Evolutionary conservation across 768 basidiomycete genomes (phyloP).

Genomic region (Tubosaeta brunneosetosa): DNA sequence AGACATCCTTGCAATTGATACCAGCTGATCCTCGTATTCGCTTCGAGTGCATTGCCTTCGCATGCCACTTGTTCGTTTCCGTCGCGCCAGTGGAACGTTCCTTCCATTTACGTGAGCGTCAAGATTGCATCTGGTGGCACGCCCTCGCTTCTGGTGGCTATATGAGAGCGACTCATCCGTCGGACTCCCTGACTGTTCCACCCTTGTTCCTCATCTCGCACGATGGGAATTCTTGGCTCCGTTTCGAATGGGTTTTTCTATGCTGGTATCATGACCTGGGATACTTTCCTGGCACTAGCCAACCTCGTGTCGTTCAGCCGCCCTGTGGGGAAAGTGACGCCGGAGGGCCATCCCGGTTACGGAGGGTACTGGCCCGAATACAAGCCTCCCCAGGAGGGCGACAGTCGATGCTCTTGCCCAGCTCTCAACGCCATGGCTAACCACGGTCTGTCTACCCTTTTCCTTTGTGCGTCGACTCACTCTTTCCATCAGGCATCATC

Average conservation of each 20-base stretch:
- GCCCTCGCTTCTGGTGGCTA: background rate
- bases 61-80: too few relatives aligned
- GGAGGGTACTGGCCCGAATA: slow-evolving; percentile 73
- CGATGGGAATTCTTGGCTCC: slow-evolving; percentile 12
- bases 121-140: background rate
- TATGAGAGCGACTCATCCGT: background rate
- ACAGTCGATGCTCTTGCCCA: slow-evolving; percentile 71
- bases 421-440: slow-evolving; percentile 80
- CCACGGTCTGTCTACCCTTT: slow-evolving; percentile 49
- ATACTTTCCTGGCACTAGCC: slow-evolving; percentile 15
- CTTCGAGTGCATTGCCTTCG: too few relatives aligned
- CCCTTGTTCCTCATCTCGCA: slow-evolving; percentile 13
- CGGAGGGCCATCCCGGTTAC: slow-evolving; percentile 49
- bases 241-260: slow-evolving; percentile 9
- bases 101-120: background rate
- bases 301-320: slow-evolving; percentile 20
- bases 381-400: slow-evolving; percentile 50
- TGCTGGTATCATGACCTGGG: slow-evolving; percentile 15
- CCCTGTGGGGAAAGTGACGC: slow-evolving; percentile 49
- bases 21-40: too few relatives aligned
- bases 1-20: too few relatives aligned
- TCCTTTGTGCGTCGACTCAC: background rate
- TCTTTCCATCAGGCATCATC: slow-evolving; percentile 31
- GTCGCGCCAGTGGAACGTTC: background rate
- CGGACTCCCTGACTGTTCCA: slow-evolving; percentile 8